phyloP scores from a whole-genome alignment of 305 asterid genomes.

The Fraxinus sp. region DNA sequence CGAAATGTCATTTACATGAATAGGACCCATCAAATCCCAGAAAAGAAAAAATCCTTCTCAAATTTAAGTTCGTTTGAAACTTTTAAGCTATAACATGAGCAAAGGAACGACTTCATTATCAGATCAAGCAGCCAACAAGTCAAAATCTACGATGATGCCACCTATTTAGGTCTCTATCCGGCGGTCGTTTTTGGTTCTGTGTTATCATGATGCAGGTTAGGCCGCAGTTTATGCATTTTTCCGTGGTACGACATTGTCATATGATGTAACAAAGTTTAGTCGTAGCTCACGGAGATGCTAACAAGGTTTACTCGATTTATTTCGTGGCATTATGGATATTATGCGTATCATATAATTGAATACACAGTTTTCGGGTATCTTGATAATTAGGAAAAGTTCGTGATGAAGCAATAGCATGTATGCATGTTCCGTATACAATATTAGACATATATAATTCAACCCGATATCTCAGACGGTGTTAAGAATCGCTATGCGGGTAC shows the following conservation, averaged over 20 bases:
- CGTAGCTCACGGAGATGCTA: not conserved
- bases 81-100: not conserved
- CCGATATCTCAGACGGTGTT: not conserved
- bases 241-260: not conserved
- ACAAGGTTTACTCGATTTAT: not conserved
- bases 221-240: constrained; percentile 4
- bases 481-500: not conserved
- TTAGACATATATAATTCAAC: not conserved
- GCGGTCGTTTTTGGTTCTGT: constrained; percentile 9
- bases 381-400: not conserved
- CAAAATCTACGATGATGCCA: not conserved
- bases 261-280: not conserved
- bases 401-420: not conserved
- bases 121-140: not conserved
- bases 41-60: not conserved
- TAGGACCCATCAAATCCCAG: not conserved
- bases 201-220: constrained; percentile 31
- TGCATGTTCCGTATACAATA: not conserved
- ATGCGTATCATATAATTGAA: not conserved
- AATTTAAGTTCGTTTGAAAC: not conserved
- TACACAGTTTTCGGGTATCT: not conserved
- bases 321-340: not conserved
- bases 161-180: not conserved
- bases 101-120: not conserved
- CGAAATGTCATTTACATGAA: not conserved